Evolutionary conservation across 1,284 basidiomycete genomes (phyloP).

Genomic region (Ceraceosorus guamensis): DNA sequence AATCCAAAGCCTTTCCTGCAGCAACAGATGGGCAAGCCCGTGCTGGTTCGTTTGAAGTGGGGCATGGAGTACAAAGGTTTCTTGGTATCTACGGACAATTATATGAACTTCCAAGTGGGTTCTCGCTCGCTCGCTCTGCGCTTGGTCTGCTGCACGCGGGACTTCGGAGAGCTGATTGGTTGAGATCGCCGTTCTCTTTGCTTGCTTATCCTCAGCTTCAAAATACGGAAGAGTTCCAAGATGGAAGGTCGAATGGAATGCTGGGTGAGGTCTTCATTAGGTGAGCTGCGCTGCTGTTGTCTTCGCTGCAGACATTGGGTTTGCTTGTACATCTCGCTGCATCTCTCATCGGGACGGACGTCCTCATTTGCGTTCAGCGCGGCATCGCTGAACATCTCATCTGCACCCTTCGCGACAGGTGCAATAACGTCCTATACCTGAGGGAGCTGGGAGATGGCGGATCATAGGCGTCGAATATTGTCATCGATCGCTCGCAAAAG

Average conservation of each 20-base stretch:
- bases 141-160: background rate
- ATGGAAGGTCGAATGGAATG: slow-evolving; percentile 88
- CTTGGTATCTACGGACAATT: slow-evolving; percentile 94
- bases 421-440: slow-evolving; percentile 46
- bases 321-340: slow-evolving; percentile 48
- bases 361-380: background rate
- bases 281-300: slow-evolving; percentile 28
- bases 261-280: slow-evolving; percentile 98
- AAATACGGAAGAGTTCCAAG: slow-evolving; percentile 96
- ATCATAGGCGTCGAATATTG: background rate
- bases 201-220: slow-evolving; percentile 61
- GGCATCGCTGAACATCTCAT: background rate
- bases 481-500: background rate
- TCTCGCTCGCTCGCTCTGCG: background rate
- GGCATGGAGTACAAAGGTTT: slow-evolving; percentile 98
- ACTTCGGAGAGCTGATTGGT: background rate
- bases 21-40: slow-evolving; percentile 93
- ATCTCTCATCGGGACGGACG: too few species aligned
- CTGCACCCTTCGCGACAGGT: slow-evolving; percentile 9
- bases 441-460: slow-evolving; percentile 32
- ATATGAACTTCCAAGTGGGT: slow-evolving; percentile 96
- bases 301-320: too few species aligned
- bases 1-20: slow-evolving; percentile 99
- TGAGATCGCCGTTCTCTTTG: background rate
- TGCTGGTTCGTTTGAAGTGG: slow-evolving; percentile 94